phyloP scores from a whole-genome alignment of 2,329 filamentous ascomycete genomes.

The Mycosphaerella arachidis region DNA sequence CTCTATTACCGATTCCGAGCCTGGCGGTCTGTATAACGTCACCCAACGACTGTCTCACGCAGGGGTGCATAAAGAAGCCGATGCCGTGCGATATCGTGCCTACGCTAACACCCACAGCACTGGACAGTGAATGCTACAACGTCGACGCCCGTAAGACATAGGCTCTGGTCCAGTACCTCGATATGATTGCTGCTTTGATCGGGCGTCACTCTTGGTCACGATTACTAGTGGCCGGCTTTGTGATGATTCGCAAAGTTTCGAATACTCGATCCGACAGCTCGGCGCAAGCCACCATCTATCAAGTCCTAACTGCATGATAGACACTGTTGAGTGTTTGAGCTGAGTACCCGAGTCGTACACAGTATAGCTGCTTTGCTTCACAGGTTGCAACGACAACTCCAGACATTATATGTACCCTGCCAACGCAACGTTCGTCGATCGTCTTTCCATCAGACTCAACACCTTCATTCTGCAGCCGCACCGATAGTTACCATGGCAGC shows the following conservation, averaged over 20 bases:
- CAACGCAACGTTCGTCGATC: neutral
- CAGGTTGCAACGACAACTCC: neutral
- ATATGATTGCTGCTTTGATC: neutral
- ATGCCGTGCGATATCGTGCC: slow-evolving; percentile 3
- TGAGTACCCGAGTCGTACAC: neutral
- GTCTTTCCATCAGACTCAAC: neutral
- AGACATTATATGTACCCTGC: slow-evolving; percentile 6
- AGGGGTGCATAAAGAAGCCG: slow-evolving; percentile 11
- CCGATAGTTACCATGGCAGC: slow-evolving; percentile 2
- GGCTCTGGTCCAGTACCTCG: neutral
- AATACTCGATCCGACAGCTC: slow-evolving; percentile 1
- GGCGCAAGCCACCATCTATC: slow-evolving; percentile 3
- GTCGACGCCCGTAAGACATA: neutral
- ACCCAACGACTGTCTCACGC: slow-evolving; percentile 7
- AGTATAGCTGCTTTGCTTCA: neutral
- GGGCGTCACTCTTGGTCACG: neutral
- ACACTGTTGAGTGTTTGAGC: neutral
- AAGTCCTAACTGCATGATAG: slow-evolving; percentile 4
- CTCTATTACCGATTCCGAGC: neutral
- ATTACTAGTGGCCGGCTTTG: neutral
- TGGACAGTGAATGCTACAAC: neutral
- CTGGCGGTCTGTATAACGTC: slow-evolving; percentile 1
- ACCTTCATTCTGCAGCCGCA: slow-evolving; percentile 4
- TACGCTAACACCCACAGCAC: neutral
- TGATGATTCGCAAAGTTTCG: slow-evolving; percentile 10